Evolutionary conservation across 805 yeast species (phyloP).

Genomic region (Pichia ethanolica): DNA sequence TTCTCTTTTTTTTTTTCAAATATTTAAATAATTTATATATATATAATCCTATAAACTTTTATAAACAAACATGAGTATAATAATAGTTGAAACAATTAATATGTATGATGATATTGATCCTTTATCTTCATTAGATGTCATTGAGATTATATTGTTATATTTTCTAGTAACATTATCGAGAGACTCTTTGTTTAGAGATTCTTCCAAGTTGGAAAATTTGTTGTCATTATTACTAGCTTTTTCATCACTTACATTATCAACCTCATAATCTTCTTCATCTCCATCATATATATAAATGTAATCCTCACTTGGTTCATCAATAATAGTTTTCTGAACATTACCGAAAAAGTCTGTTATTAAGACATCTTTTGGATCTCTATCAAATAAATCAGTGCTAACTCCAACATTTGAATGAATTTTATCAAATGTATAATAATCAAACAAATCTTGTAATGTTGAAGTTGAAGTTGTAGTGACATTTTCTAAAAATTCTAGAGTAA

Average conservation of each 20-base stretch:
- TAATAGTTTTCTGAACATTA: conserved; percentile 70
- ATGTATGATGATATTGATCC: no score
- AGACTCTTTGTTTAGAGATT: no score
- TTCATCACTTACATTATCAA: neutral
- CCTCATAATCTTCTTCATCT: conserved; percentile 42
- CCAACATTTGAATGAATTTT: conserved; percentile 91
- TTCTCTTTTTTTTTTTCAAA: no score
- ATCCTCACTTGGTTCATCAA: conserved; percentile 22
- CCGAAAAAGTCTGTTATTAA: conserved; percentile 91
- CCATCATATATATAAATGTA: conserved; percentile 7
- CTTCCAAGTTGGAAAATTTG: no score
- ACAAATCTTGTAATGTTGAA: conserved; percentile 71
- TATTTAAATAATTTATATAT: no score
- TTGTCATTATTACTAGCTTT: no score
- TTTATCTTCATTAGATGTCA: no score
- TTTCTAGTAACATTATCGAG: no score
- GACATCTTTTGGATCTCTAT: conserved; percentile 59
- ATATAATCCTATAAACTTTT: no score
- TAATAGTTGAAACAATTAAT: no score
- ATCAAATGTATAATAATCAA: conserved; percentile 76
- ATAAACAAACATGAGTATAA: no score
- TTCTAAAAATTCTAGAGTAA: conserved; percentile 82
- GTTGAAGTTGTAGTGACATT: conserved; percentile 65
- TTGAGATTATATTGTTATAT: no score
- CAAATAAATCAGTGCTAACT: conserved; percentile 72